Conservation (phyloP, 225 moss, liverwort and hornwort genomes). For the Polytrichum commune region DNA sequence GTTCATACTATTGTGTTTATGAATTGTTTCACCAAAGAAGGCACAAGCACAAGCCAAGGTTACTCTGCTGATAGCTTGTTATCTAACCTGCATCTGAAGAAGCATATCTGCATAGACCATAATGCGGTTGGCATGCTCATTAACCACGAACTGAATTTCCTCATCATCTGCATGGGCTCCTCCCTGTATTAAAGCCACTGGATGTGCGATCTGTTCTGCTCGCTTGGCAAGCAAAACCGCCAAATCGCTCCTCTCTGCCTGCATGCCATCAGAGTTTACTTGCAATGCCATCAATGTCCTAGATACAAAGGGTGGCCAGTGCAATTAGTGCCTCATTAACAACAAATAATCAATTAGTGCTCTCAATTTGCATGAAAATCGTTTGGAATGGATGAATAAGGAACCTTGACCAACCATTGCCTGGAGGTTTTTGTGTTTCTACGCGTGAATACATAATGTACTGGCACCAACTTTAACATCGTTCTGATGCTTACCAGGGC, state of each 20-base stretch:
- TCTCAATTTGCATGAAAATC: no score
- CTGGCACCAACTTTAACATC: no score
- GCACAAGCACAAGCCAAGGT: no score
- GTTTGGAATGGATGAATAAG: no score
- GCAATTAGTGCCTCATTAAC: no score
- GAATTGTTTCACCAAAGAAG: no score
- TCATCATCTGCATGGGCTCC: slow-evolving; percentile 61
- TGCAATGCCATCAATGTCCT: slow-evolving; percentile 3
- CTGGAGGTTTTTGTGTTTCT: neutral
- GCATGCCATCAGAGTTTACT: neutral
- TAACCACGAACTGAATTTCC: slow-evolving; percentile 75
- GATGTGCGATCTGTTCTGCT: slow-evolving; percentile 67
- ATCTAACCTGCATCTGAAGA: slow-evolving; percentile 76
- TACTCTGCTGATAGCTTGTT: neutral
- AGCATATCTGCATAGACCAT: slow-evolving; percentile 91
- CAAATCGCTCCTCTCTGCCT: slow-evolving; percentile 83
- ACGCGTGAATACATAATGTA: no score
- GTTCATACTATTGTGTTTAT: no score
- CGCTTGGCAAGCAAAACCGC: slow-evolving; percentile 76
- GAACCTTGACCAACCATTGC: neutral
- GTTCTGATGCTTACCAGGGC: slow-evolving; percentile 33
- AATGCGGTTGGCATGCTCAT: slow-evolving; percentile 86
- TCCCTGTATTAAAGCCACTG: slow-evolving; percentile 61
- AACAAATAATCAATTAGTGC: no score
- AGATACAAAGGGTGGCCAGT: neutral